Evolutionary conservation across 148 eudicot species (phyloP).

Genomic region (Persicaria tinctoria): DNA sequence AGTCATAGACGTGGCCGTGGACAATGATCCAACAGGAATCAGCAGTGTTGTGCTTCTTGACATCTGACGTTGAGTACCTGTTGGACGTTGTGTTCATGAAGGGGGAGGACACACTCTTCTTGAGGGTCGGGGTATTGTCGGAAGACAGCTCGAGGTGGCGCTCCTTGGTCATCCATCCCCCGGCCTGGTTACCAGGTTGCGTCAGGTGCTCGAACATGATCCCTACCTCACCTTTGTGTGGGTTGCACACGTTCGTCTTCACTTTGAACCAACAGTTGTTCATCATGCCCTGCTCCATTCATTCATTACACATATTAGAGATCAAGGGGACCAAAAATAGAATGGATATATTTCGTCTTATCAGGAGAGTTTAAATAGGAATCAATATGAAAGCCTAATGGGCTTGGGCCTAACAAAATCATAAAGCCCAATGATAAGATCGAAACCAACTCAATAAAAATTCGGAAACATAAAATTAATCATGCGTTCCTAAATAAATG

Average conservation of each 20-base stretch:
- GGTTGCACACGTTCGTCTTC: slow-evolving; percentile 74
- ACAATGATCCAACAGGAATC: slow-evolving; percentile 88
- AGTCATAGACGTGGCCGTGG: slow-evolving; percentile 67
- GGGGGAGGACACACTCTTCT: slow-evolving; percentile 63
- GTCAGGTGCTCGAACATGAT: slow-evolving; percentile 92
- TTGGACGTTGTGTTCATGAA: slow-evolving; percentile 53
- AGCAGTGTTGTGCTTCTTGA: slow-evolving; percentile 53
- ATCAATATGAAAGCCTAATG: too few relatives aligned
- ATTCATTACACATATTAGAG: background rate
- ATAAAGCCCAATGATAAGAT: too few relatives aligned
- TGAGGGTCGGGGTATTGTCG: slow-evolving; percentile 26
- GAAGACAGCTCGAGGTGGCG: slow-evolving; percentile 46
- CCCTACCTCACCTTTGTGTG: slow-evolving; percentile 70
- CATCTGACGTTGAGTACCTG: slow-evolving; percentile 59
- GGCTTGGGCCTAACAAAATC: too few relatives aligned
- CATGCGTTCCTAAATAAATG: too few relatives aligned
- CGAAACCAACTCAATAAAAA: too few relatives aligned
- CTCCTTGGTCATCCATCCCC: slow-evolving; percentile 93
- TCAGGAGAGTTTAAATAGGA: too few relatives aligned
- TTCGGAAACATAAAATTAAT: too few relatives aligned
- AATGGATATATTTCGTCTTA: too few relatives aligned
- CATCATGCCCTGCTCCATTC: slow-evolving; percentile 74
- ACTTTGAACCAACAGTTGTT: slow-evolving; percentile 97
- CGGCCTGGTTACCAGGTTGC: slow-evolving; percentile 74
- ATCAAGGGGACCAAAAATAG: too few relatives aligned